Evolutionary conservation across 2,329 filamentous ascomycete species (phyloP).

Genomic region (Setomelanomma holmii): DNA sequence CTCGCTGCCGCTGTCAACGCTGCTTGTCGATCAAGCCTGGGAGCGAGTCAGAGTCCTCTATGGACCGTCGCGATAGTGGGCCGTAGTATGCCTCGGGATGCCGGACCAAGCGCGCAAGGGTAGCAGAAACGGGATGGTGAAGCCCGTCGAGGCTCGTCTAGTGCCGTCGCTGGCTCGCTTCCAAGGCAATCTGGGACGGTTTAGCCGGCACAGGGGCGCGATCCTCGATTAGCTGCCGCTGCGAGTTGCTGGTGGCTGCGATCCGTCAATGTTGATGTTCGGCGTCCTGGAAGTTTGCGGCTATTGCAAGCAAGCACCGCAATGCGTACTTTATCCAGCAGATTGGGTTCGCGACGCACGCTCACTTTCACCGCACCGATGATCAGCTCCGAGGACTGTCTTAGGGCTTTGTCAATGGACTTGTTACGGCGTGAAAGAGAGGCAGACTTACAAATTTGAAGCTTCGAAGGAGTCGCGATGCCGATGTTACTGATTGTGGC

Average conservation of each 20-base stretch:
- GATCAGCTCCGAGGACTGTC: conserved; percentile 13
- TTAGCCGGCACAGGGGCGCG: conserved; percentile 47
- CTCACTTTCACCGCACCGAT: conserved; percentile 24
- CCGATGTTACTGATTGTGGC: conserved; percentile 35
- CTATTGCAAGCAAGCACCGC: conserved; percentile 23
- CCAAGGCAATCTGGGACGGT: conserved; percentile 43
- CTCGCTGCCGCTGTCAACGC: conserved; percentile 15
- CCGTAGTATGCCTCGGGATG: conserved; percentile 13
- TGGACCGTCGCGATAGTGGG: conserved; percentile 15
- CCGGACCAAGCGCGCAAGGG: conserved; percentile 20
- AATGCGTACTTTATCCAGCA: conserved; percentile 42
- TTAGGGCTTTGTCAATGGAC: conserved; percentile 25
- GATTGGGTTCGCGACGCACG: conserved; percentile 29
- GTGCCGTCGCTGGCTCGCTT: conserved; percentile 48
- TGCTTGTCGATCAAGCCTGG: conserved; percentile 14
- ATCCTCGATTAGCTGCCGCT: conserved; percentile 49
- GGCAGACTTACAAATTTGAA: conserved; percentile 17
- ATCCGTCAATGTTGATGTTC: conserved; percentile 35
- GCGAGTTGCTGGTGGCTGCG: conserved; percentile 36
- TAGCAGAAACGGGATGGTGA: conserved; percentile 24
- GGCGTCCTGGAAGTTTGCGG: conserved; percentile 22
- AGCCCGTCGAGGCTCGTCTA: conserved; percentile 31
- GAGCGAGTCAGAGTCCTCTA: conserved; percentile 14
- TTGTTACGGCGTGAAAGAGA: conserved; percentile 7
- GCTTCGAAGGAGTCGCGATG: conserved; percentile 14